Conservation (phyloP, 1,284 basidiomycete genomes). For the Naganishia cerealis region DNA sequence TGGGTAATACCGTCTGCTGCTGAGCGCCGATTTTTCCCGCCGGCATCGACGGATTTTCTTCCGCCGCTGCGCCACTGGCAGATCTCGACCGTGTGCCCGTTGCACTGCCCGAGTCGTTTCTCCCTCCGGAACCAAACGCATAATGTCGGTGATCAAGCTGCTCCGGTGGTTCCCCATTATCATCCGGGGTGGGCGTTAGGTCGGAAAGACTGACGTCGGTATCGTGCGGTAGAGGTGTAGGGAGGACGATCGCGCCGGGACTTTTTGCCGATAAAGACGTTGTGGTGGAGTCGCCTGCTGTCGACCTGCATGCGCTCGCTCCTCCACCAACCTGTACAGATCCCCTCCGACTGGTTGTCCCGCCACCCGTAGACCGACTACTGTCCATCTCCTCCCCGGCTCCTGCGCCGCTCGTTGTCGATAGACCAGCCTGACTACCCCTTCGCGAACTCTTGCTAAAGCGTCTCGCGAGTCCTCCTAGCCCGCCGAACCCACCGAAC, state of each 20-base stretch:
- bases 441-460: constrained; percentile 21
- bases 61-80: no score
- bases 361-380: neutral
- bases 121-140: neutral
- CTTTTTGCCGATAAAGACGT: constrained; percentile 2
- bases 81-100: no score
- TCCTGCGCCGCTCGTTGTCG: constrained; percentile 8
- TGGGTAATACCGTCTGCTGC: neutral
- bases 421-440: constrained; percentile 26
- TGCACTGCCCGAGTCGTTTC: no score
- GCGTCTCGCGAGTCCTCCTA: constrained; percentile 15
- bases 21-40: neutral
- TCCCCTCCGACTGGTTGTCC: constrained; percentile 6
- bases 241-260: neutral
- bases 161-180: neutral
- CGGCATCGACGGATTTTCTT: no score
- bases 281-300: neutral
- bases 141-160: neutral
- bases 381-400: constrained; percentile 3
- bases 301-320: neutral
- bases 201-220: constrained; percentile 18
- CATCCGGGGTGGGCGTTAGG: constrained; percentile 13
- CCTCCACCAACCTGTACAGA: constrained; percentile 20
- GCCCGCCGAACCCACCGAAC: constrained; percentile 25
- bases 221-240: constrained; percentile 11